Conservation (phyloP, 257 asterid species). For the Capsicum pubescens region DNA sequence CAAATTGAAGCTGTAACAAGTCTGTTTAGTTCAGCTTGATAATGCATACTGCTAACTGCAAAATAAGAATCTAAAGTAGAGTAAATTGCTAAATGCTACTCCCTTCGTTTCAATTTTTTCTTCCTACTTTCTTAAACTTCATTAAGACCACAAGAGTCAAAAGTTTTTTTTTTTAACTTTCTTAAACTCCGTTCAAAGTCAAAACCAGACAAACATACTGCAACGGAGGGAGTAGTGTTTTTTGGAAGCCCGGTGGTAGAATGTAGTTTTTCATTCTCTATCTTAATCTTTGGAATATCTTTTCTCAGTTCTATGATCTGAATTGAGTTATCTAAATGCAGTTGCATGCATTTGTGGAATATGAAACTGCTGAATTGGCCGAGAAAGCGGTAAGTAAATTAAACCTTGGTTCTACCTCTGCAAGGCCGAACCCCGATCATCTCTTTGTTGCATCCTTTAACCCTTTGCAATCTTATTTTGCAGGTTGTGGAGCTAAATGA, state of each 20-base stretch:
- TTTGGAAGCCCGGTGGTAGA: not conserved
- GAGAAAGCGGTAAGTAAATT: constrained; percentile 74
- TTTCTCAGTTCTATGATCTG: constrained; percentile 31
- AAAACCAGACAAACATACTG: not conserved
- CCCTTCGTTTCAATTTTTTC: not conserved
- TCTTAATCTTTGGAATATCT: not conserved
- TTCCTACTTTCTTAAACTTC: not conserved
- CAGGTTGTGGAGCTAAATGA: constrained; percentile 74
- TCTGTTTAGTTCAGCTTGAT: not conserved
- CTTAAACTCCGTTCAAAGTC: not conserved
- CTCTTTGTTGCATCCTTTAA: not conserved
- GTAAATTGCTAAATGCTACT: not conserved
- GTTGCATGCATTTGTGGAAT: constrained; percentile 96
- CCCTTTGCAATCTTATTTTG: constrained; percentile 27
- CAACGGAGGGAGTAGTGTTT: not conserved
- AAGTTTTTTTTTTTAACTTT: not conserved
- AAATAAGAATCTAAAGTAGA: not conserved
- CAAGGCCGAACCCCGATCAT: too few relatives aligned
- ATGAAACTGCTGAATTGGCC: constrained; percentile 76
- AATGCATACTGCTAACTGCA: not conserved
- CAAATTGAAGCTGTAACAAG: not conserved
- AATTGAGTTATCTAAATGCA: constrained; percentile 40
- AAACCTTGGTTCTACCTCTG: too few relatives aligned
- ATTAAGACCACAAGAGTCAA: not conserved
- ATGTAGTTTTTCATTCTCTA: not conserved